phyloP scores from a whole-genome alignment of 805 yeast genomes.

The Yamadazyma akitaensis region DNA sequence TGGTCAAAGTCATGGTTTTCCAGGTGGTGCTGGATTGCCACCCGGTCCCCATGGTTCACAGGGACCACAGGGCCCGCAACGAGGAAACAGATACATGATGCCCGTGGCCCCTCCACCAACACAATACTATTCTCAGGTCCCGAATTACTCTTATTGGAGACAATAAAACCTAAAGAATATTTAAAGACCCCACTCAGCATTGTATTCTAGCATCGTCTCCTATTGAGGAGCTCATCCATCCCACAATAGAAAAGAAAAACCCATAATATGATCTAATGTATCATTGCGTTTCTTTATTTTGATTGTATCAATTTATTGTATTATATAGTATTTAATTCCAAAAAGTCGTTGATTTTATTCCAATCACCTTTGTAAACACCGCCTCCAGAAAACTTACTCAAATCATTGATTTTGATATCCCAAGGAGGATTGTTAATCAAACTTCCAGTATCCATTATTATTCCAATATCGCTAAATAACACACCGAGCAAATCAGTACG shows the following conservation, averaged over 20 bases:
- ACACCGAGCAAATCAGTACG: slow-evolving; percentile 55
- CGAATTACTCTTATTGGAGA: slow-evolving; percentile 8
- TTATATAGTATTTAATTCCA: slow-evolving; percentile 6
- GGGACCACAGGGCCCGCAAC: slow-evolving; percentile 17
- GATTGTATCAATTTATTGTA: slow-evolving; percentile 1
- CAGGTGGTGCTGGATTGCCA: slow-evolving; percentile 23
- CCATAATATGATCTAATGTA: background rate
- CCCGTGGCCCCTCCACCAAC: slow-evolving; percentile 12
- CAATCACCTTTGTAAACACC: slow-evolving; percentile 4
- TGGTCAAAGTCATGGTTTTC: slow-evolving; percentile 11
- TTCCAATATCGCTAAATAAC: slow-evolving; percentile 44
- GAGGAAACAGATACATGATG: slow-evolving; percentile 6
- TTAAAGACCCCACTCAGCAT: background rate
- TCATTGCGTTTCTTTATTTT: background rate
- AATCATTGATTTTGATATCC: slow-evolving; percentile 6
- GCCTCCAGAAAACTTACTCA: background rate
- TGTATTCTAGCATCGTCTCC: slow-evolving; percentile 3
- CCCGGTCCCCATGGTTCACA: slow-evolving; percentile 22
- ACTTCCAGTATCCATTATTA: slow-evolving; percentile 39
- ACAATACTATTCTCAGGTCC: slow-evolving; percentile 5
- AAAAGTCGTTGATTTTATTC: slow-evolving; percentile 2
- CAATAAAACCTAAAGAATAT: background rate
- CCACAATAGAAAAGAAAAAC: background rate
- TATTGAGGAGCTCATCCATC: background rate
- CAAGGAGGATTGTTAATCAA: slow-evolving; percentile 23